phyloP scores from a whole-genome alignment of 306 rosid species.

The Fragaria nilgerrensis region DNA sequence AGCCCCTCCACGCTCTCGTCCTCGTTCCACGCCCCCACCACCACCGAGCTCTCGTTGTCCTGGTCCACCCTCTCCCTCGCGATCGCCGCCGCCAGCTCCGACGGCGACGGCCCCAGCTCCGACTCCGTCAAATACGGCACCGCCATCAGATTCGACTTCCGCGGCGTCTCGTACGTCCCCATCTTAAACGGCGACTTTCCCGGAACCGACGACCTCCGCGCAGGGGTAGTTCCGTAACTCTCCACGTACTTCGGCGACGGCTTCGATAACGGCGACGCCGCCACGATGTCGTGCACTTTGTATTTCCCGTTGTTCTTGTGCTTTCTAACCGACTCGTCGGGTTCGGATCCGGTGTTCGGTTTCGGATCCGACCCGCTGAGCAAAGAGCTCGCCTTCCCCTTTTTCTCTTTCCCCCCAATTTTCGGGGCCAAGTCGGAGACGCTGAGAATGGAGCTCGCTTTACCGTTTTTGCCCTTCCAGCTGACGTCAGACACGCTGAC shows the following conservation, averaged over 20 bases:
- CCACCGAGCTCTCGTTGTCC: slow-evolving; percentile 47
- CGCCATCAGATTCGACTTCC: slow-evolving; percentile 39
- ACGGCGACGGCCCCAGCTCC: slow-evolving; percentile 87
- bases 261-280: background rate
- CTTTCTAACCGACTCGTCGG: background rate
- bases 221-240: slow-evolving; percentile 5
- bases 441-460: slow-evolving; percentile 12
- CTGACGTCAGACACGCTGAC: slow-evolving; percentile 29
- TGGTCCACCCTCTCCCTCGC: slow-evolving; percentile 46
- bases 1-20: slow-evolving; percentile 67
- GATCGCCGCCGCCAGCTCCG: slow-evolving; percentile 77
- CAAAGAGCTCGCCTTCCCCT: slow-evolving; percentile 2
- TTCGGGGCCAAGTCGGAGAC: slow-evolving; percentile 1
- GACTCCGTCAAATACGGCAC: slow-evolving; percentile 56
- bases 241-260: slow-evolving; percentile 14
- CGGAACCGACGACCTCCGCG: slow-evolving; percentile 24
- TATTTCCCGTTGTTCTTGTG: background rate
- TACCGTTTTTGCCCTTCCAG: slow-evolving; percentile 16
- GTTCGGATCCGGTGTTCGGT: background rate
- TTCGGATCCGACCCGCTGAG: slow-evolving; percentile 23
- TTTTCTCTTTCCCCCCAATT: slow-evolving; percentile 11
- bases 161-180: slow-evolving; percentile 48
- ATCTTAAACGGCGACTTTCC: slow-evolving; percentile 23
- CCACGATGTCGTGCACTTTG: background rate
- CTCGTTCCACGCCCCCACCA: slow-evolving; percentile 59